Evolutionary conservation across 306 rosid genomes (phyloP).

Genomic region (Glycine soja): DNA sequence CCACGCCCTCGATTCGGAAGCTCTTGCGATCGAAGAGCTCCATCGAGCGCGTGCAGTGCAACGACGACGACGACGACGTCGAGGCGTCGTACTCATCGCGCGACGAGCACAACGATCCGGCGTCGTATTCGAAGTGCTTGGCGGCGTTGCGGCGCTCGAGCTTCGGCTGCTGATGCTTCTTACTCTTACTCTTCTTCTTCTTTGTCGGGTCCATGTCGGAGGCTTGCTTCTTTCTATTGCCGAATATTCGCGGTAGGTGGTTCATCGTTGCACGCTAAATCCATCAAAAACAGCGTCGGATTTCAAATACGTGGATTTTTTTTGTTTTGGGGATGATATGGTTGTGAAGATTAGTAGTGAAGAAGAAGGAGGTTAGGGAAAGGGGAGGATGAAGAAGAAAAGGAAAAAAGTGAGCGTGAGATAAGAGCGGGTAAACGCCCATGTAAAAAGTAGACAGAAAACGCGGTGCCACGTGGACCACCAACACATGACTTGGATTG

Average conservation of each 20-base stretch:
- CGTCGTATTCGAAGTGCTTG: slow-evolving; percentile 73
- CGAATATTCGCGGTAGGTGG: slow-evolving; percentile 67
- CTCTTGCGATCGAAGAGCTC: slow-evolving; percentile 65
- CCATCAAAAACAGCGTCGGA: slow-evolving; percentile 62
- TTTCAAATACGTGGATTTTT: background rate
- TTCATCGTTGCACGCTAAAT: slow-evolving; percentile 67
- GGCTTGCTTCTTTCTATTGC: slow-evolving; percentile 44
- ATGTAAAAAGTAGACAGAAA: slow-evolving; percentile 23
- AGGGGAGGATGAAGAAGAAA: background rate
- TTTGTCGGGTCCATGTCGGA: slow-evolving; percentile 55
- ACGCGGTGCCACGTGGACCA: slow-evolving; percentile 78
- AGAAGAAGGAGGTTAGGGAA: background rate
- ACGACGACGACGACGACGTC: slow-evolving; percentile 40
- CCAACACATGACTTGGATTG: slow-evolving; percentile 18
- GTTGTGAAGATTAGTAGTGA: too few relatives aligned
- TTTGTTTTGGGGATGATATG: too few relatives aligned
- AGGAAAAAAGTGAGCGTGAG: background rate
- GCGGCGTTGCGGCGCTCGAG: slow-evolving; percentile 86
- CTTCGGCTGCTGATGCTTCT: slow-evolving; percentile 62
- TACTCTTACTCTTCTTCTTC: slow-evolving; percentile 38
- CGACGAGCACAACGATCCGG: slow-evolving; percentile 54
- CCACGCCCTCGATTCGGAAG: slow-evolving; percentile 78
- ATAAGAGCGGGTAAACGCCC: slow-evolving; percentile 70
- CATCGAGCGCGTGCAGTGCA: slow-evolving; percentile 71
- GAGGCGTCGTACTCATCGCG: background rate